These are phyloP conservation scores for Adansonia gregorii DNA, from an alignment of 441 rosid species.

Conservation along the genomic window DNA sequence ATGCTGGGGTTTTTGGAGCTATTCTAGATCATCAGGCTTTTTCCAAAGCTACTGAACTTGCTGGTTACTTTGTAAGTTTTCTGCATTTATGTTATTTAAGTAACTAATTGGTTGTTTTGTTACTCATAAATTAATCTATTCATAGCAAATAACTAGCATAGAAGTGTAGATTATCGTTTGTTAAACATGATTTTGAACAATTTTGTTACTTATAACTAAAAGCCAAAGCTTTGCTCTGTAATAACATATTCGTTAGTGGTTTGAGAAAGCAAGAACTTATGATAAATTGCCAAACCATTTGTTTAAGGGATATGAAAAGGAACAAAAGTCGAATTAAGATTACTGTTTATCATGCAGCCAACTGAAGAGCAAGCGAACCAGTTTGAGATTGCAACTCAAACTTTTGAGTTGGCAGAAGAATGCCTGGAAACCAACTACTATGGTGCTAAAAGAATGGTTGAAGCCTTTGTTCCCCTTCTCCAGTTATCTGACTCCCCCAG, in stretches of 20 bases:
- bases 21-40: constrained; percentile 27
- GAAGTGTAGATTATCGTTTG: too few relatives aligned
- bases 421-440: constrained; percentile 47
- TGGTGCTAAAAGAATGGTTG: constrained; percentile 49
- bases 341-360: constrained; percentile 25
- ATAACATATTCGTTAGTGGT: not conserved
- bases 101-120: not conserved
- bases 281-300: not conserved
- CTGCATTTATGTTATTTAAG: not conserved
- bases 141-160: not conserved
- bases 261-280: not conserved
- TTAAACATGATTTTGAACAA: too few relatives aligned
- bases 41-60: constrained; percentile 15
- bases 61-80: constrained; percentile 26
- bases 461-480: constrained; percentile 43
- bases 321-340: not conserved
- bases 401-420: constrained; percentile 36
- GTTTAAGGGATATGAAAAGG: not conserved
- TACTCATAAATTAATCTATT: not conserved
- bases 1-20: constrained; percentile 42
- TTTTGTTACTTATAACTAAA: too few relatives aligned
- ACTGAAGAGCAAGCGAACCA: constrained; percentile 28
- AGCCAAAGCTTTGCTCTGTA: not conserved
- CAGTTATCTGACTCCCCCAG: constrained; percentile 44
- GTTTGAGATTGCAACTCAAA: constrained; percentile 28